Evolutionary conservation across 2,329 filamentous ascomycete genomes (phyloP), one percentile per base, ranked within the genome.

Genomic region (Rutstroemia sp.): DNA sequence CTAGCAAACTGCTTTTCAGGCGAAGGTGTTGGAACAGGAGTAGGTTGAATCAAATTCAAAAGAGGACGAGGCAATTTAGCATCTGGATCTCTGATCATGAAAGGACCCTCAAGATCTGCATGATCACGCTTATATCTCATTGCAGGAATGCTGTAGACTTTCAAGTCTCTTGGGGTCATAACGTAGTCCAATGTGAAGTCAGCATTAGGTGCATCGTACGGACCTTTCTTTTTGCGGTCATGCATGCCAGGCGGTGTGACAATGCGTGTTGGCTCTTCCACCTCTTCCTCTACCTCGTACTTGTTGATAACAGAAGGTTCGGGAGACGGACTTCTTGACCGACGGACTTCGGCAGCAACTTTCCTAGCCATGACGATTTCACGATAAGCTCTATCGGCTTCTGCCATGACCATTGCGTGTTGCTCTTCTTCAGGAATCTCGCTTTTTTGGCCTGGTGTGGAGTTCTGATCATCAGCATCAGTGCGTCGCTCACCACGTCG

Each of bases 121-220:
- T 50, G 80, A 75, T 49, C 79, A 73, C 66, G 66, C 38, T 63
- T 69, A 44, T 56, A 65, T 58, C 62, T 65, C 37, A 59, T 61
- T 18, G 48, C 60, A 52, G 18, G 68, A 63, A 65, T 58, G 23
- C 54, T 66, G 63, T 71, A 76, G 51, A 56, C 68, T 47, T 56
- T 60, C 39, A 82, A 69, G 30, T 85, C 78, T 42, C 69, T 68
- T 5, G 83, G 83, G 51, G 76, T 73, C 59, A 85, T 75, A 58
- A 79, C 70, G 62, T 83, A 78, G 65, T 86, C 82, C 58, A 85
- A 79, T 52, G 72, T 74, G 53, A 86, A 81, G 66, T 86, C 83
- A n/a, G 83, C 83, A 64, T 86, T 75, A 2, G 83, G 83, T 7
- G 70, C 78, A 60, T 79, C 79, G 56, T 79, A 86, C 8, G 70